A percentile compares a stretch with the other conserved stretches of the same genome.
Evolutionary conservation across 345 rosid species (phyloP).

Genomic region (Erodium maritimum): DNA sequence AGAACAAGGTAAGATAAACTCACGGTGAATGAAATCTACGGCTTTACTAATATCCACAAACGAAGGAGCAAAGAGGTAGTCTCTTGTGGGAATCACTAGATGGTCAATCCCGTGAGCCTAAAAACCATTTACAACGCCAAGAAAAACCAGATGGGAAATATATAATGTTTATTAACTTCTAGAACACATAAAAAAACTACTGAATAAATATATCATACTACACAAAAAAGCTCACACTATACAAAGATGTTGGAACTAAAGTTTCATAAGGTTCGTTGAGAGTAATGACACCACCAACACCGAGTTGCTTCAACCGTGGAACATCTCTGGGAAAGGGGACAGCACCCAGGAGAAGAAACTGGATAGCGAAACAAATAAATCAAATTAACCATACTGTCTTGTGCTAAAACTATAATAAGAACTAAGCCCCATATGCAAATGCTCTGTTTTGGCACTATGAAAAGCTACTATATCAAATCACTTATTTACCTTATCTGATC

Average conservation of each 20-base stretch:
- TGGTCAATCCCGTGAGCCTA: conserved; percentile 79
- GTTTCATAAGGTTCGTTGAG: conserved; percentile 78
- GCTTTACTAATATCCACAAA: conserved; percentile 45
- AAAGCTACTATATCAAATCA: too few species aligned
- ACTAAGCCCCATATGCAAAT: neutral
- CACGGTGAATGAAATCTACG: conserved; percentile 64
- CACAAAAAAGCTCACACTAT: conserved; percentile 38
- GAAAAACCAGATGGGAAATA: neutral
- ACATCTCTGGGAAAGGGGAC: conserved; percentile 89
- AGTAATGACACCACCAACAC: conserved; percentile 74
- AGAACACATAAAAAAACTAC: neutral
- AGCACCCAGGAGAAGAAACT: conserved; percentile 73
- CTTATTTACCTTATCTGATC: too few species aligned
- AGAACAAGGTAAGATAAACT: conserved; percentile 12
- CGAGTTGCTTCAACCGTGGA: conserved; percentile 51
- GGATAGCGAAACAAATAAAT: neutral
- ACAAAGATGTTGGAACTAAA: conserved; percentile 62
- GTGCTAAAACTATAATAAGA: neutral
- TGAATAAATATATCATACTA: neutral
- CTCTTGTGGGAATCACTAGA: conserved; percentile 77
- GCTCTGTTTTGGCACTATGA: neutral
- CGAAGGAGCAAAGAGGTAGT: conserved; percentile 79
- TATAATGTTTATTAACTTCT: neutral
- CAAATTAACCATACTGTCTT: too few species aligned
- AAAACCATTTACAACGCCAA: conserved; percentile 11